Conservation (phyloP, 306 rosid genomes). For the Corylus heterophylla region DNA sequence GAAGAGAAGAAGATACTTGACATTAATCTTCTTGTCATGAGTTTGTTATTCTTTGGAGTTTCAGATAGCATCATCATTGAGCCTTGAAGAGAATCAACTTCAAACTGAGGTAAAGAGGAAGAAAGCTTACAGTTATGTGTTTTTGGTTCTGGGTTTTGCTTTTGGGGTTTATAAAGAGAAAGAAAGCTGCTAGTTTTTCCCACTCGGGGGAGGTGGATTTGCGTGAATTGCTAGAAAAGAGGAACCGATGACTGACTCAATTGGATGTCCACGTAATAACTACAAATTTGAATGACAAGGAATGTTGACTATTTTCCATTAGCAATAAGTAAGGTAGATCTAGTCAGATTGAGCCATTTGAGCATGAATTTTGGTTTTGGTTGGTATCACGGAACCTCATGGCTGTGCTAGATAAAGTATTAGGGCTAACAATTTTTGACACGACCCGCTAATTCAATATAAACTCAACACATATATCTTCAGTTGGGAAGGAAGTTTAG, state of each 20-base stretch:
- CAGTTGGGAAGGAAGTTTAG: background rate
- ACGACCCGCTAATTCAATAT: too few species aligned
- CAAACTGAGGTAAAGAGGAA: conserved; percentile 10
- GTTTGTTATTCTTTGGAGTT: conserved; percentile 13
- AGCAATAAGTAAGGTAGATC: background rate
- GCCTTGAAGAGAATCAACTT: background rate
- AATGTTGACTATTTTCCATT: background rate
- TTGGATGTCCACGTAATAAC: background rate
- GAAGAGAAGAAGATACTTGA: conserved; percentile 32
- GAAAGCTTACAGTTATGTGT: background rate
- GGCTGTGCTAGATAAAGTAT: too few species aligned
- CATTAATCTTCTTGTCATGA: conserved; percentile 22
- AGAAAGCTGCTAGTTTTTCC: conserved; percentile 5
- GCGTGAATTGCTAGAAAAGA: background rate
- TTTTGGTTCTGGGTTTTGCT: background rate
- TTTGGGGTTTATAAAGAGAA: conserved; percentile 17
- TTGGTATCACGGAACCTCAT: too few species aligned
- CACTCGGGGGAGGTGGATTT: conserved; percentile 14
- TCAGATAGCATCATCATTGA: conserved; percentile 24
- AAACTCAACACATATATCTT: background rate
- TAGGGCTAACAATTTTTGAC: too few species aligned
- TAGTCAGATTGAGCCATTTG: background rate
- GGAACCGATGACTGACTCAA: conserved; percentile 21
- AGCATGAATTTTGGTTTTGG: background rate
- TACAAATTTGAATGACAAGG: background rate